Conservation (phyloP, 257 asterid genomes). For the Solanum medicagineum region DNA sequence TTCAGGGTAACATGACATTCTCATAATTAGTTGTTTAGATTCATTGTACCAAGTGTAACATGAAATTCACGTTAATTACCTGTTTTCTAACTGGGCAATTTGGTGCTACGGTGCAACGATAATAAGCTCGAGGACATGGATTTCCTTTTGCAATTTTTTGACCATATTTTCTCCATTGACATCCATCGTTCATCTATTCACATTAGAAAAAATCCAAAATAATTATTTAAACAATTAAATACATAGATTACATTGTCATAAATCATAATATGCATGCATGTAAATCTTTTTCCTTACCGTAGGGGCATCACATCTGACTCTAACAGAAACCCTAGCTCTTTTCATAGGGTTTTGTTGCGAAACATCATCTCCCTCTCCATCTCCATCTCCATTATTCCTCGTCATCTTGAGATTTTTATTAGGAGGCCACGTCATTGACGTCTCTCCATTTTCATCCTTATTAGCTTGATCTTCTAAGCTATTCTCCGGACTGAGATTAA, state of each 20-base stretch:
- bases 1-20: not conserved
- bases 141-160: slow-evolving; percentile 31
- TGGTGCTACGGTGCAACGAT: slow-evolving; percentile 26
- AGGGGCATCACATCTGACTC: slow-evolving; percentile 84
- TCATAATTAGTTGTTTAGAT: not conserved
- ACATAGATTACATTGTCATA: not conserved
- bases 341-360: slow-evolving; percentile 62
- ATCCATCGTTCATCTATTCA: slow-evolving; percentile 54
- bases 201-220: too few relatives aligned
- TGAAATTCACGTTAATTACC: not conserved
- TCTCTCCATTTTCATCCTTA: slow-evolving; percentile 38
- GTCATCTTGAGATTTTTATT: slow-evolving; percentile 23
- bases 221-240: not conserved
- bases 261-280: not conserved
- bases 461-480: slow-evolving; percentile 31
- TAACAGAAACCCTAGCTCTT: slow-evolving; percentile 94
- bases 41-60: not conserved
- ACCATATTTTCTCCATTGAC: slow-evolving; percentile 40
- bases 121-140: slow-evolving; percentile 32
- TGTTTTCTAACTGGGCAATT: slow-evolving; percentile 33
- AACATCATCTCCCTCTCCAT: slow-evolving; percentile 52
- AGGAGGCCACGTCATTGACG: slow-evolving; percentile 29
- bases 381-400: slow-evolving; percentile 35
- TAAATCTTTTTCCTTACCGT: slow-evolving; percentile 29
- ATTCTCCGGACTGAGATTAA: slow-evolving; percentile 31